phyloP scores from a whole-genome alignment of 1,139 yeast genomes.

The Yamadazyma diospyri region DNA sequence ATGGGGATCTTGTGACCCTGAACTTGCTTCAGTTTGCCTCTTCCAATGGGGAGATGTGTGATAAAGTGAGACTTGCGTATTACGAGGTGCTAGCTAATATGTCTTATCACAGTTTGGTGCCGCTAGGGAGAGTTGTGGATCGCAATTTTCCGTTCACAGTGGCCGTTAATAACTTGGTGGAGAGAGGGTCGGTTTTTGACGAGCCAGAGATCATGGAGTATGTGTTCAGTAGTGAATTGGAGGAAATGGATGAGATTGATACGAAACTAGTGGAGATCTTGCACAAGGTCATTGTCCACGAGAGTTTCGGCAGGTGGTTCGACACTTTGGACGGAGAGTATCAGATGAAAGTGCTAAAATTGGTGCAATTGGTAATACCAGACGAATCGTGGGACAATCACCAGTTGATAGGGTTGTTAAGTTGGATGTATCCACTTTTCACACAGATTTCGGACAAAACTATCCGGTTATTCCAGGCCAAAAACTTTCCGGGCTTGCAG shows the following conservation, averaged over 20 bases:
- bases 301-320: constrained; percentile 22
- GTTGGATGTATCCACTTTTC: constrained; percentile 51
- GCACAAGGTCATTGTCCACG: constrained; percentile 12
- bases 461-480: constrained; percentile 12
- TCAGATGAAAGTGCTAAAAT: constrained; percentile 5
- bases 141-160: constrained; percentile 5
- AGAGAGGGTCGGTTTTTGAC: constrained; percentile 9
- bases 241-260: constrained; percentile 1
- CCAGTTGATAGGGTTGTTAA: constrained; percentile 47
- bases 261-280: not conserved
- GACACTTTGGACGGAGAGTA: constrained; percentile 1
- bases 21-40: no score
- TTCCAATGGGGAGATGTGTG: constrained; percentile 13
- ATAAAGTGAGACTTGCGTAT: constrained; percentile 17
- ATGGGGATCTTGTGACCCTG: no score
- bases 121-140: constrained; percentile 6
- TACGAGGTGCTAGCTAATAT: constrained; percentile 23
- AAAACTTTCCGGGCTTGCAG: constrained; percentile 12
- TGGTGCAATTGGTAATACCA: constrained; percentile 19
- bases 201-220: not conserved
- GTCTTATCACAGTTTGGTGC: constrained; percentile 8
- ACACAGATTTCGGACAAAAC: constrained; percentile 17
- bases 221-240: constrained; percentile 3
- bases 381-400: constrained; percentile 53
- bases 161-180: constrained; percentile 12